Base-by-base conservation (phyloP, 1,139 yeast genomes). In the Yamadazyma trypodendri region DNA sequence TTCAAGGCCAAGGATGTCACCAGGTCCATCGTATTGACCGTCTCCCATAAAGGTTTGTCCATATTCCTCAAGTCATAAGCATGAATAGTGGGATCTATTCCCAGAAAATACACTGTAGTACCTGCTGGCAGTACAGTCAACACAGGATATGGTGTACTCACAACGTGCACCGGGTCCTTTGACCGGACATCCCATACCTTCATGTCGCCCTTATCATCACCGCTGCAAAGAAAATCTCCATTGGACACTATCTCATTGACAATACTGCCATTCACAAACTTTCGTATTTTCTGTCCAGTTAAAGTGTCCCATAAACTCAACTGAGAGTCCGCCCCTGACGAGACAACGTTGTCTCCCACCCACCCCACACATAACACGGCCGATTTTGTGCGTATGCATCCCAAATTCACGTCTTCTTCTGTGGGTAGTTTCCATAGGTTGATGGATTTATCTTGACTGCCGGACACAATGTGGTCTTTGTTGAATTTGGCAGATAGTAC, bases 181-280 rank as follows among this genome's bases (percentile, higher is more conserved):
- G 73, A 68, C 39, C 88, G 61, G 15, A 67, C 64, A 48, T 86
- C 95, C 92, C 92, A 86, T 2, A 79, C 35, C 7, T 65, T 63
- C 1, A 75, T 64, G 4, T 58, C 43, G 0, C 90, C 89, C 50
- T 82, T 89, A 50, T 86, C 95, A 13, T 81, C 70, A 3, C 77
- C 88, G 22, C 83, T 72, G 3, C 72, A 65, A 4, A 74, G 48
- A 17, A 61, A 61, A 3, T 60, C 68, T 53, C 34, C 60, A 54
- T 18, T 52, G 51, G 42, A 22, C 47, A 39, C 53, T 1, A 84
- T 58, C 44, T 81, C 73, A 50, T 85, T 84, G 3, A 84, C 79
- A 2, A 45, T 42, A 11, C 41, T 37, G 27, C 24, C 30, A 24
- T 39, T 45, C 17, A 56, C 57, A 24, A 77, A 75, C 44, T 77